Conservation (phyloP, 352 stramenopile species). For the Globisporangium megalacanthum region DNA sequence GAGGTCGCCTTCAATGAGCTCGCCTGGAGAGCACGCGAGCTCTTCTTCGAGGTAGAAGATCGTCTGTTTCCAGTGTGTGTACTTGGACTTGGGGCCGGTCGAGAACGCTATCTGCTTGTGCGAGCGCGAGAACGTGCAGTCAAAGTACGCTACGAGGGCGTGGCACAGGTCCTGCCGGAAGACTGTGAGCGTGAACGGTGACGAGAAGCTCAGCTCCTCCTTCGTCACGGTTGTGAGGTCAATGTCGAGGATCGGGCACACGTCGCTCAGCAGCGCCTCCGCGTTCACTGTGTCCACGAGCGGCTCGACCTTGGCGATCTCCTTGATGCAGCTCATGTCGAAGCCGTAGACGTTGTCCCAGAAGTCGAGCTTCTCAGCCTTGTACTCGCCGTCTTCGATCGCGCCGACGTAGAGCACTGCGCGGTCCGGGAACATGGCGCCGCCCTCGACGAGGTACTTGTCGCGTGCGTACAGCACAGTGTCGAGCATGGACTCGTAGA, state of each 20-base stretch:
- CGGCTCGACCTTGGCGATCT: conserved; percentile 95
- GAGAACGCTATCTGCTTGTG: conserved; percentile 96
- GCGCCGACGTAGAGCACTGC: conserved; percentile 93
- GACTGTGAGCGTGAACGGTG: conserved; percentile 87
- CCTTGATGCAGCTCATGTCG: conserved; percentile 98
- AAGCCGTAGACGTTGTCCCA: conserved; percentile 99
- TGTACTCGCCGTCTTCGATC: conserved; percentile 96
- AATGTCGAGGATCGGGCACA: conserved; percentile 91
- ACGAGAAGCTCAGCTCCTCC: conserved; percentile 92
- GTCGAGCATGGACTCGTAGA: conserved; percentile 98
- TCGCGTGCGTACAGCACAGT: conserved; percentile 95
- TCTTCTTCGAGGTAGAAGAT: conserved; percentile 94
- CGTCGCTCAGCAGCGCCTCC: conserved; percentile 88
- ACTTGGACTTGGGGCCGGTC: conserved; percentile 90
- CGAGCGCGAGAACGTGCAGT: conserved; percentile 95
- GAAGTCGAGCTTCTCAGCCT: conserved; percentile 93
- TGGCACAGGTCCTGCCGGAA: conserved; percentile 95
- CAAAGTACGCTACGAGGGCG: conserved; percentile 97
- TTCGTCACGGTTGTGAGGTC: conserved; percentile 91
- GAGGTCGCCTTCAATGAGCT: conserved; percentile 89
- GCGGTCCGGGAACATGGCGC: conserved; percentile 95
- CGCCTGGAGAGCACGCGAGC: conserved; percentile 77
- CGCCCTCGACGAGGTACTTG: conserved; percentile 93
- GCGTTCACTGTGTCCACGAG: conserved; percentile 96
- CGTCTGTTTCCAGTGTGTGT: conserved; percentile 99